These are phyloP conservation scores for Neurospora intermedia DNA, from an alignment of 495 filamentous ascomycete genomes.

Conservation along the genomic window DNA sequence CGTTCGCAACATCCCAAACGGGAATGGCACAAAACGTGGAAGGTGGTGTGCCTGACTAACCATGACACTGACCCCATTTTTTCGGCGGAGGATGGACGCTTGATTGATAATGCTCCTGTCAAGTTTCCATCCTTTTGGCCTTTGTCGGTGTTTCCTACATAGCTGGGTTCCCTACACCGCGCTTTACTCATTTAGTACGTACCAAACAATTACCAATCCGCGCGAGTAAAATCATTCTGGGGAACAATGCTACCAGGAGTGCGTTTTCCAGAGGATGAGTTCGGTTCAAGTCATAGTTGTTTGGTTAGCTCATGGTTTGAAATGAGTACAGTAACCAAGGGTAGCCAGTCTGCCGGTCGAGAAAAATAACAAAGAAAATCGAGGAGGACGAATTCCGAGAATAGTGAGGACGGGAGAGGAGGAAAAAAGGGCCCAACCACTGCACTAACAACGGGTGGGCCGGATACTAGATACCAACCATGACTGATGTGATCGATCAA, in stretches of 20 bases:
- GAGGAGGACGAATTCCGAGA: not conserved
- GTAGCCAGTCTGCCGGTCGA: not conserved
- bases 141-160: no score
- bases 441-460: not conserved
- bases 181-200: not conserved
- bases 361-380: not conserved
- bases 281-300: not conserved
- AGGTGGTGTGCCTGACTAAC: not conserved
- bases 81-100: not conserved
- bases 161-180: not conserved
- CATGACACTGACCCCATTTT: not conserved
- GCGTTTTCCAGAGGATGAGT: not conserved
- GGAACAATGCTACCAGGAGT: not conserved
- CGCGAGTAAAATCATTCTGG: not conserved
- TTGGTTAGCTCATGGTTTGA: not conserved
- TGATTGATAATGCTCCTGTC: not conserved
- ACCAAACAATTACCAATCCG: not conserved
- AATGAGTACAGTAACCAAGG: not conserved
- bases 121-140: not conserved
- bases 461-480: not conserved
- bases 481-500: not conserved
- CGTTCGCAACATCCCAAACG: not conserved
- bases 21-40: not conserved
- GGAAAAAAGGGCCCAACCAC: not conserved
- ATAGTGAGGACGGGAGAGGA: no score